phyloP scores from a whole-genome alignment of 2,329 filamentous ascomycete species.

The Venturia oleaginea region DNA sequence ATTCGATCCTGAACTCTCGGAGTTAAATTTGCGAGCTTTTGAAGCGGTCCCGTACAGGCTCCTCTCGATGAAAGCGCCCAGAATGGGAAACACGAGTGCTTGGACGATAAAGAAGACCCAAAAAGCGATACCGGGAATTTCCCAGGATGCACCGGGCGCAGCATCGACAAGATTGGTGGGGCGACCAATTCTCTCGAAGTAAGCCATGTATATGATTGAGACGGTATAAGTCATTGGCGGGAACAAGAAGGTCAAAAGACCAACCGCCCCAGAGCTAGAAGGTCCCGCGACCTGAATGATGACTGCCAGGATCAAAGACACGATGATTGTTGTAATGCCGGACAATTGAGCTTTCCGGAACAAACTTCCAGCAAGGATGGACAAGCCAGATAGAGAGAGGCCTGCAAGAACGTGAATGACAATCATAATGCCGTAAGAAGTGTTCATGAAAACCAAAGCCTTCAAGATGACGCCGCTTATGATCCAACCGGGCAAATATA shows the following conservation, averaged over 20 bases:
- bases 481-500: conserved; percentile 79
- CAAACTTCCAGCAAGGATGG: conserved; percentile 70
- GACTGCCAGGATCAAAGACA: conserved; percentile 67
- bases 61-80: conserved; percentile 67
- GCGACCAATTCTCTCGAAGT: conserved; percentile 1
- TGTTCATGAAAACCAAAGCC: conserved; percentile 40
- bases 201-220: conserved; percentile 12
- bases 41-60: conserved; percentile 66
- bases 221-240: conserved; percentile 56
- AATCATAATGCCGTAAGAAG: conserved; percentile 35
- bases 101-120: conserved; percentile 73
- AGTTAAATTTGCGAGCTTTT: conserved; percentile 36
- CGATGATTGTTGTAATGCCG: conserved; percentile 68
- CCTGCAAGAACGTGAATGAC: conserved; percentile 67
- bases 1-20: conserved; percentile 18
- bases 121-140: conserved; percentile 62
- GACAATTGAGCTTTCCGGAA: conserved; percentile 84
- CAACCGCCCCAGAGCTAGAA: conserved; percentile 53
- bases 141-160: conserved; percentile 52
- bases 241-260: conserved; percentile 66
- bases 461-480: conserved; percentile 64
- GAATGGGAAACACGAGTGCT: conserved; percentile 64
- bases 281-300: conserved; percentile 60
- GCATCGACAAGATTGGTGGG: conserved; percentile 17
- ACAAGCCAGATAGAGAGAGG: conserved; percentile 67